Base-by-base conservation (phyloP, 352 stramenopile genomes). In the Blastocystis sp. region DNA sequence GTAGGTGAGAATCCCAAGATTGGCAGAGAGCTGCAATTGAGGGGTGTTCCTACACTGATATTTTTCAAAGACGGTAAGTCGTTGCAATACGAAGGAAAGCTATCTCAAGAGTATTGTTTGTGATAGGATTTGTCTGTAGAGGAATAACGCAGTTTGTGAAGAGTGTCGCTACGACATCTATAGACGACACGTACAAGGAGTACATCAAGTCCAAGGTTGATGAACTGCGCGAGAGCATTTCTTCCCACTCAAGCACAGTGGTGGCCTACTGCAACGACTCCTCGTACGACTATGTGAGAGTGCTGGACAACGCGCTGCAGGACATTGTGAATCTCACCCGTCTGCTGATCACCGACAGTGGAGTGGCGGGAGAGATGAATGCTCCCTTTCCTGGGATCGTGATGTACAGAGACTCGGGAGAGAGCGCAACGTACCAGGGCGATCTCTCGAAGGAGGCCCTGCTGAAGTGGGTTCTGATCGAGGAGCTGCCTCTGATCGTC, bases 51-150 rank as follows among this genome's bases (percentile, higher is more conserved):
- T 20, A 50, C 39, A 30, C 11, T 85, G 11, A 85, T n/a, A 6
- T 85, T 69, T 62, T 85, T 66, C 73, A 85, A 85, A 37, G 30
- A 85, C 26, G 47, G 54, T n/a, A 85, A 66, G 37, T 30, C 73
- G 5, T 30, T 85, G 16, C 20, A 18, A 20, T 85, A 47, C 39
- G 13, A 30, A 34, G 73, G 50, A 26, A 30, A 37, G n/a, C 6
- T 47, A 3, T 37, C 26, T 6, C 65, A 64, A 24, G 53, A 85
- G 73, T 85, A n/a, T 8, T 24, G 11, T 26, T 24, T 39, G 6
- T 69, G 18, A 5, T 66, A 18, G 8, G 20, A 41, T 20, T 66
- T 13, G 54, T 34, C 13, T 6, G 16, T 85, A 85, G 73, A 47
- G n/a, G 34, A 9, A n/a, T 85, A 13, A 20, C 37, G 50, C 11